Percentiles rank a stretch among this genome's conserved stretches.
phyloP scores from a whole-genome alignment of 352 stramenopile genomes.

The Globisporangium paddicum region DNA sequence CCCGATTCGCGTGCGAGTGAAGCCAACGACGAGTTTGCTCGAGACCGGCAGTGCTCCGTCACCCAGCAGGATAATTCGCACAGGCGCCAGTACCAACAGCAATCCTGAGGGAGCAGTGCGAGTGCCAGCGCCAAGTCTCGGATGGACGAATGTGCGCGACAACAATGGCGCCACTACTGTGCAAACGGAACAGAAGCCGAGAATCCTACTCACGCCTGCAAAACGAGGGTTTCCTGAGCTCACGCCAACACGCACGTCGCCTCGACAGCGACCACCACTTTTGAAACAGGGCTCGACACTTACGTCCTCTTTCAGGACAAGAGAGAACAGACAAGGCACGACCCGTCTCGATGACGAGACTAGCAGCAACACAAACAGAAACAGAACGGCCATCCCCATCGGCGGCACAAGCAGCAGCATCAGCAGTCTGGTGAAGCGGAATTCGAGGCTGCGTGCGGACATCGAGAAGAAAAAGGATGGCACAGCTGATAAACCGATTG shows the following conservation, averaged over 20 bases:
- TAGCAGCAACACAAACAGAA: background rate
- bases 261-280: background rate
- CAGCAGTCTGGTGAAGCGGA: conserved; percentile 4
- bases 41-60: conserved; percentile 10
- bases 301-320: background rate
- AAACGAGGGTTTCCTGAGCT: background rate
- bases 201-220: conserved; percentile 2
- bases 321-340: background rate
- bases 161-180: background rate
- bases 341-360: background rate
- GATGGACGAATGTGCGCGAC: conserved; percentile 1
- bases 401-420: background rate
- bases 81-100: background rate
- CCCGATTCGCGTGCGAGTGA: background rate
- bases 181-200: background rate
- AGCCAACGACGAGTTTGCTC: conserved; percentile 1
- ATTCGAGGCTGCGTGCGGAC: background rate
- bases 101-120: background rate
- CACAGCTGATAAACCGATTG: conserved; percentile 40
- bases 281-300: background rate
- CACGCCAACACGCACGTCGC: conserved; percentile 6
- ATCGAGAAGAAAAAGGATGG: conserved; percentile 6
- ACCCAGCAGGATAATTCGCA: background rate
- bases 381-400: background rate
- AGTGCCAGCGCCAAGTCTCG: background rate